A percentile compares a stretch with the other conserved stretches of the same genome.
These are phyloP conservation scores for Pyricularia sp. DNA, from an alignment of 2,329 filamentous ascomycete genomes.

Conservation along the genomic window DNA sequence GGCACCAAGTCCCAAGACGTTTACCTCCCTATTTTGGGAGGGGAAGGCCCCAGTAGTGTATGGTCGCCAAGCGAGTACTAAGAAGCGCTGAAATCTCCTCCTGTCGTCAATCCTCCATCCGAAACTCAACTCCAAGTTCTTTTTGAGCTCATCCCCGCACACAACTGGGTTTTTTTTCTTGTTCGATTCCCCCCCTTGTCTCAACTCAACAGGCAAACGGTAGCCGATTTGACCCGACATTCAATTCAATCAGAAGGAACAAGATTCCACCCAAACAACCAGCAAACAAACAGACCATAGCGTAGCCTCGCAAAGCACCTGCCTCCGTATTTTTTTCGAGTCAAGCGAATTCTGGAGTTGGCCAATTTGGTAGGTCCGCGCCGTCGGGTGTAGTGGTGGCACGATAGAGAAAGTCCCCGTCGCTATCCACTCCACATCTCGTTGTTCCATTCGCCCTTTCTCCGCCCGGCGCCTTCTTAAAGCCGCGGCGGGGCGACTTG, in stretches of 20 bases:
- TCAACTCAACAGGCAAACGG: neutral
- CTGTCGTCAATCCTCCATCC: neutral
- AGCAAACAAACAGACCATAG: neutral
- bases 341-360: neutral
- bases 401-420: neutral
- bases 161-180: neutral
- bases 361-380: neutral
- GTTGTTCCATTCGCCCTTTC: neutral
- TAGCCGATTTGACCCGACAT: neutral
- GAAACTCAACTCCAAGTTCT: neutral
- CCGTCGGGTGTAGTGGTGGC: neutral
- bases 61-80: neutral
- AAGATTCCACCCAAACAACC: neutral
- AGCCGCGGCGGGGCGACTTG: slow-evolving; percentile 1
- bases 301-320: neutral
- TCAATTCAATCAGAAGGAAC: neutral
- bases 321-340: neutral
- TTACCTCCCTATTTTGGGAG: neutral
- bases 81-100: neutral
- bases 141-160: neutral
- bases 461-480: neutral
- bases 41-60: neutral
- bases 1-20: neutral
- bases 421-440: neutral
- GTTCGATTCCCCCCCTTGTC: neutral